Evolutionary conservation across 768 basidiomycete species (phyloP), one percentile per base, ranked within the genome.

Genomic region (Boletales sp.): DNA sequence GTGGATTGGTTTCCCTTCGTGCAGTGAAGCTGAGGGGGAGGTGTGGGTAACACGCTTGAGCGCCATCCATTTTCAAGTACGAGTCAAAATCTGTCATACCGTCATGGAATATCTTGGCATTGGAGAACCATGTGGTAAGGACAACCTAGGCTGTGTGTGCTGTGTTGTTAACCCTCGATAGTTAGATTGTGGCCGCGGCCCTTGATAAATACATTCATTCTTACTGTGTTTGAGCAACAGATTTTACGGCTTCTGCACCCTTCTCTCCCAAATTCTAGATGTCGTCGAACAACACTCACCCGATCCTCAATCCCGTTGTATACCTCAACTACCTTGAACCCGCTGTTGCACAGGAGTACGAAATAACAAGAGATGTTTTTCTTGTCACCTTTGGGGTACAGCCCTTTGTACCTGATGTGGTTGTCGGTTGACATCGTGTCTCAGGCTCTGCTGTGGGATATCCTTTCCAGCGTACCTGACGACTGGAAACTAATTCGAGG

Each of bases 261-360:
- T 21, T 21, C 21, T 21, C 21, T 2, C 21, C 21, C 4, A 21
- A 13, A 13, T 13, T 34, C 33, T 14, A 4, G 39, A 11, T 39
- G 53, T 46, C 15, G 34, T 30, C 5, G 28, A 47, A 50, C 18
- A 15, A 28, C 13, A 41, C 57, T 18, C 39, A 32, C 17, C 46
- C 53, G 1, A 49, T 59, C 45, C 50, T 61, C 41, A 66, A 61
- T 12, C 61, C 64, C 13, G 28, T 21, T 3, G 38, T 59, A 37
- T 65, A 63, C 46, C 61, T 64, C 42, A 66, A 56, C 39, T 66
- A 66, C 47, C 61, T 65, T 38, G 25, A 44, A 17, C 64, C 64
- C 8, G 11, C 31, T 6, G 28, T 39, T 35, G 62, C 64, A 30
- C 44, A n/a, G 31, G 41, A 61, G 21, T 64, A 61, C 34, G 59